A percentile compares a stretch with the other conserved stretches of the same genome.
Evolutionary conservation across 2,329 filamentous ascomycete species (phyloP).

Genomic region (Orbilia ellipsospora): DNA sequence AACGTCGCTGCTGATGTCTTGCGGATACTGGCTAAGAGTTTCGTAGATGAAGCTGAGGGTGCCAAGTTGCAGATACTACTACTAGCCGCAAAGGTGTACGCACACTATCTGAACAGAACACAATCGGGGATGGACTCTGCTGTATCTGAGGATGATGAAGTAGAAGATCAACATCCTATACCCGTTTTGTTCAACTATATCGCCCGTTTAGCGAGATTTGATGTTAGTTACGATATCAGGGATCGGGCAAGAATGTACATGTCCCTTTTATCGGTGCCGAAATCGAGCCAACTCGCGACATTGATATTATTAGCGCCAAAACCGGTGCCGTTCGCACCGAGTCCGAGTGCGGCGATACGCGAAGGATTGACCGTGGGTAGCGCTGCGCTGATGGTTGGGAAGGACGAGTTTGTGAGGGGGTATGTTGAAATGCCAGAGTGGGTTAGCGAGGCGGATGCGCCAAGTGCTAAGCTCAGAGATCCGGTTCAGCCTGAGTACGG

Average conservation of each 20-base stretch:
- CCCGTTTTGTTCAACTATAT: constrained; percentile 85
- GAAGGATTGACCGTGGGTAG: constrained; percentile 83
- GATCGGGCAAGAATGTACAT: constrained; percentile 91
- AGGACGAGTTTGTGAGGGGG: constrained; percentile 70
- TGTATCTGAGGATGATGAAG: constrained; percentile 55
- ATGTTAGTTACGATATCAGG: constrained; percentile 92
- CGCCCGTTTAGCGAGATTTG: constrained; percentile 86
- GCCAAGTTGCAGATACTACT: constrained; percentile 93
- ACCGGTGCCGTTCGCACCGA: constrained; percentile 88
- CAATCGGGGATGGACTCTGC: constrained; percentile 63
- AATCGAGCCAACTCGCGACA: constrained; percentile 80
- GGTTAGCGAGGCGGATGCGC: constrained; percentile 83
- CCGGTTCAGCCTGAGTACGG: constrained; percentile 67
- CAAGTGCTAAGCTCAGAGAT: constrained; percentile 66
- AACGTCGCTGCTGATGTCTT: constrained; percentile 94
- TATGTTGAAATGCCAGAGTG: constrained; percentile 85
- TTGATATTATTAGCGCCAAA: constrained; percentile 93
- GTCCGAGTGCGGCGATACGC: constrained; percentile 80
- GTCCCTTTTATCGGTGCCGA: constrained; percentile 79
- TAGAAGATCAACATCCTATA: constrained; percentile 73
- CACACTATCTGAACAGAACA: constrained; percentile 82
- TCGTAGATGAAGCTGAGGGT: constrained; percentile 82
- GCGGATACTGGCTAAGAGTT: constrained; percentile 85
- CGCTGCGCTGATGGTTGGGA: constrained; percentile 78
- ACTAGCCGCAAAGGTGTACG: constrained; percentile 93